Base-by-base conservation (phyloP, 208 protist genomes). In the Acanthamoeba divionensis region DNA sequence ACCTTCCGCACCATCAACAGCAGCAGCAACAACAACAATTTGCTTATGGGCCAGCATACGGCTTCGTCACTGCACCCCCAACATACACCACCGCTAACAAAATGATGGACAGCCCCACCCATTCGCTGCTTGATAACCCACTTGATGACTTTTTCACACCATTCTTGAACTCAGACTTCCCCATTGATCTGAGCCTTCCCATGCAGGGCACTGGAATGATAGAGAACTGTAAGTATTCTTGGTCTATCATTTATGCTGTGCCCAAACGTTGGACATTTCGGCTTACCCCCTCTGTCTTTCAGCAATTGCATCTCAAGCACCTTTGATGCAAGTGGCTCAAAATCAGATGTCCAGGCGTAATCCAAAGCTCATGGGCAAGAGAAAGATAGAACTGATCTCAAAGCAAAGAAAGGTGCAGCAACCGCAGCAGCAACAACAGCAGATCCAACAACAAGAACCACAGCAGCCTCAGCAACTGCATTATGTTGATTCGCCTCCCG, bases 131-230 rank as follows among this genome's bases (percentile, higher is more conserved):
- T n/a, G n/a, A n/a, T n/a, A n/a, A n/a, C n/a, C n/a, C n/a, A n/a
- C n/a, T n/a, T n/a, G 66, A 83, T 18, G 73, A 83, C 62, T 83
- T 83, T 29, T 83, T 83, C 50, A 38, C 73, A 33, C 73, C 73
- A 45, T 83, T 83, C 50, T 36, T 62, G 48, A 62, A 62, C 50
- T 33, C 47, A 36, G 73, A 83, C 50, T 83, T 83, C 50, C 73
- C 73, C 73, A 54, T 83, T 52, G 73, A 83, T 36, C 33, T 83
- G 10, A 83, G 73, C 45, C 47, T 83, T 6, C 73, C 73, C 73
- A 24, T 83, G 13, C 73, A 83, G 31, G n/a, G n/a, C 60, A 67
- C 41, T 47, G 45, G 66, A 45, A 45, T 26, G 66, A 75, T 26
- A 48, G 29, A 13, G 66, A 45, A 54, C n/a, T 26, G 66, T 24